Evolutionary conservation across 208 protist species (phyloP).

Genomic region (Tritrichomonas musculus): DNA sequence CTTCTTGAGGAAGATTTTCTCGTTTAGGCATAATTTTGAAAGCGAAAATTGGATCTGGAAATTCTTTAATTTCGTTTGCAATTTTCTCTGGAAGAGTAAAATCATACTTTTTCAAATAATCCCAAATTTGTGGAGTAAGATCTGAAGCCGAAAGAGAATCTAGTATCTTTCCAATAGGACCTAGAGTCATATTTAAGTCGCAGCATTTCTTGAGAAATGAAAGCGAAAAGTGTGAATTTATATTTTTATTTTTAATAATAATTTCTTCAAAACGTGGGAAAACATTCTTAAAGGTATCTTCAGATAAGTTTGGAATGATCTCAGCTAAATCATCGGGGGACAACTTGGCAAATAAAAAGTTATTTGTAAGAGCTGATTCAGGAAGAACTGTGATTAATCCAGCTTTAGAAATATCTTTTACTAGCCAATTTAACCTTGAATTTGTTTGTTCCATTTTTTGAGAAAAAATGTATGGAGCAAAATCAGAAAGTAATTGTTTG

Average conservation of each 20-base stretch:
- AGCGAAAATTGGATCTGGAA: background rate
- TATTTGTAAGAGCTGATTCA: background rate
- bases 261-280: background rate
- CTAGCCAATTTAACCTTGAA: background rate
- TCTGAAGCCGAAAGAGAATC: background rate
- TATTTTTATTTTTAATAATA: background rate
- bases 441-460: background rate
- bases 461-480: background rate
- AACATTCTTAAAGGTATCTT: background rate
- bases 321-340: background rate
- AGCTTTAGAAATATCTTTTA: background rate
- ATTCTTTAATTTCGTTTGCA: background rate
- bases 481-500: background rate
- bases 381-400: background rate
- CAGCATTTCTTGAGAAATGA: background rate
- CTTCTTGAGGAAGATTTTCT: background rate
- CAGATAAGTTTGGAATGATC: background rate
- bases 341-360: background rate
- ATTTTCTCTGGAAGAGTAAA: background rate
- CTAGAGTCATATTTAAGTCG: background rate
- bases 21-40: background rate
- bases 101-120: background rate
- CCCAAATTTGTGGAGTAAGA: background rate
- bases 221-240: background rate
- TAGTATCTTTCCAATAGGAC: background rate